These are phyloP conservation scores for Corinectria fuckeliana DNA, from an alignment of 2,329 filamentous ascomycete species.

Conservation along the genomic window DNA sequence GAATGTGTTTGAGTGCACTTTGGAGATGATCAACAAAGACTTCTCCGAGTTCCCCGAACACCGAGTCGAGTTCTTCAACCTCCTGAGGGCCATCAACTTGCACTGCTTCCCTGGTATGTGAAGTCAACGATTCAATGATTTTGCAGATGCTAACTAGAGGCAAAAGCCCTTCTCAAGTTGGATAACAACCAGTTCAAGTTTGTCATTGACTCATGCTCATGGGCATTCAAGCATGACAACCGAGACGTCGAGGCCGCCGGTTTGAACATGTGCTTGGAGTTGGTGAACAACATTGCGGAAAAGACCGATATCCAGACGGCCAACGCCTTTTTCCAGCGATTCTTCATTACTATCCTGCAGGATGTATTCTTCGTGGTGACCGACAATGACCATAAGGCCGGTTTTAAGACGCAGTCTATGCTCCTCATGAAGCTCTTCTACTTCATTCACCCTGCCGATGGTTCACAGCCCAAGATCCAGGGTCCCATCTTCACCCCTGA, in stretches of 20 bases:
- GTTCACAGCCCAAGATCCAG: constrained; percentile 80
- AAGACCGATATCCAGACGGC: constrained; percentile 85
- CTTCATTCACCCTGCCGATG: constrained; percentile 79
- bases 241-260: constrained; percentile 96
- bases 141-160: neutral
- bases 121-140: neutral
- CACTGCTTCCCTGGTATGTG: constrained; percentile 85
- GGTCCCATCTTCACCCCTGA: constrained; percentile 88
- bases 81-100: constrained; percentile 93
- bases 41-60: constrained; percentile 99
- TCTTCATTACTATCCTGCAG: constrained; percentile 93
- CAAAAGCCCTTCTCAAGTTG: constrained; percentile 79
- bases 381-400: constrained; percentile 97
- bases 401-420: constrained; percentile 97
- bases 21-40: constrained; percentile 99
- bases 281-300: constrained; percentile 97
- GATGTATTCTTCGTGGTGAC: constrained; percentile 99
- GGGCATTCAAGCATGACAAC: constrained; percentile 99
- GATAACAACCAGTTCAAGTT: constrained; percentile 99
- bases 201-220: constrained; percentile 98
- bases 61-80: constrained; percentile 99
- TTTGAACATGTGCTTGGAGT: constrained; percentile 96
- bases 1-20: constrained; percentile 96
- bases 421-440: constrained; percentile 95
- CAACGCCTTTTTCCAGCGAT: constrained; percentile 96